Evolutionary conservation across 805 yeast species (phyloP).

Genomic region (Candida tammaniensis): DNA sequence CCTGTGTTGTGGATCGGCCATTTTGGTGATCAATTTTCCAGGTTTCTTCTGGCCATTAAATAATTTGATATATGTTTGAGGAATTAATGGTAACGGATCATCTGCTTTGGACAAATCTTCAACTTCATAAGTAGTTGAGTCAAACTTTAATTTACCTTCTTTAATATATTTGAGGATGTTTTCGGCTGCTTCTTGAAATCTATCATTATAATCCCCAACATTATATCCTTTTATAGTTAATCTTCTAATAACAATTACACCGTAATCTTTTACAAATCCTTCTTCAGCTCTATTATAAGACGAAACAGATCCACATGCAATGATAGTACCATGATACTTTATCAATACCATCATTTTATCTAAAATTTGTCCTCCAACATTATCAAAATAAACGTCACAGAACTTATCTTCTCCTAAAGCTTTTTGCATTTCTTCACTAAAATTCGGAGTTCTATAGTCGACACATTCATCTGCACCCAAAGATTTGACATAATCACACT

Average conservation of each 20-base stretch:
- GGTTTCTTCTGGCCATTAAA: constrained; percentile 42
- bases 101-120: constrained; percentile 30
- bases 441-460: constrained; percentile 47
- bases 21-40: constrained; percentile 51
- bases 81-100: constrained; percentile 36
- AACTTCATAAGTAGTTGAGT: constrained; percentile 13
- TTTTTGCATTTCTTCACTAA: constrained; percentile 11
- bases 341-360: constrained; percentile 14
- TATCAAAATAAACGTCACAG: constrained; percentile 28
- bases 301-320: constrained; percentile 29
- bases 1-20: constrained; percentile 21
- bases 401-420: constrained; percentile 34
- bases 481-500: constrained; percentile 50
- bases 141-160: constrained; percentile 16
- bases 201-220: constrained; percentile 15
- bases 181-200: constrained; percentile 11
- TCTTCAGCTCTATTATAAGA: constrained; percentile 29
- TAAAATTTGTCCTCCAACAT: constrained; percentile 23
- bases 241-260: constrained; percentile 15
- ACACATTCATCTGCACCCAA: constrained; percentile 52
- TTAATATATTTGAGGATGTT: constrained; percentile 13
- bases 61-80: constrained; percentile 46
- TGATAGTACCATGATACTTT: constrained; percentile 18
- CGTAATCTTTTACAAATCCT: constrained; percentile 19
- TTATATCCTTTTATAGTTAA: constrained; percentile 20